Base-by-base conservation (phyloP, 768 basidiomycete genomes). In the Rossbeevera mucosa region DNA sequence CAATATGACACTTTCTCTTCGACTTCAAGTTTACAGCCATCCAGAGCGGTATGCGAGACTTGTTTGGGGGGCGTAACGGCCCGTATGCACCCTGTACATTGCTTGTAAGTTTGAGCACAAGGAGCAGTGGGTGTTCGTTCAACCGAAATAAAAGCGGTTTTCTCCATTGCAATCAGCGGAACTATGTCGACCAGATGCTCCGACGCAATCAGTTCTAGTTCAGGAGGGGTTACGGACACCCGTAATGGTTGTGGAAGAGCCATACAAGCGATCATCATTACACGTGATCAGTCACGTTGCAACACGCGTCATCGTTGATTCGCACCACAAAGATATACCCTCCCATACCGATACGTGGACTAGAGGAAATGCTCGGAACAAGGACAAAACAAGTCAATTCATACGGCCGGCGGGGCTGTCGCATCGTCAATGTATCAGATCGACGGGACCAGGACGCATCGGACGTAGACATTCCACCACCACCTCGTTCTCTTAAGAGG, bases 1-100 rank as follows among this genome's bases (percentile, higher is more conserved):
- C 77, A 46, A 99, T 92, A 59, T 91, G 85, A 56, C 95, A 97
- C 70, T 94, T 94, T 67, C 90, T 88, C 76, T 97, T 96, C 63
- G 85, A 67, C 72, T 99, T 99, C 46, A 98, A 74, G 64, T 95
- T 92, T 3, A 90, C 74, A 0, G 95, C 96, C 76, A 99, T 86
- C 96, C 96, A 99, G 4, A 98, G 74, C 1, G 96, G 96, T n/a
- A 98, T 82, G 58, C 79, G 79, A 31, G 86, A 78, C 67, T 88
- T 88, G 52, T 82, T 79, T 5, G 95, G 95, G 1, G 96, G 94
- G 6, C 86, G 77, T 48, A 99, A 80, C 18, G 96, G 95, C 2
- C 96, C 96, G 61, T 92, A 96, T 48, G 86, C 85, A 48, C 92
- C 94, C 93, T 96, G 68, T 18, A 8, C 44, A 44, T 49, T 24